phyloP scores from a whole-genome alignment of 768 basidiomycete species.

The Xerocomellus chrysenteron region DNA sequence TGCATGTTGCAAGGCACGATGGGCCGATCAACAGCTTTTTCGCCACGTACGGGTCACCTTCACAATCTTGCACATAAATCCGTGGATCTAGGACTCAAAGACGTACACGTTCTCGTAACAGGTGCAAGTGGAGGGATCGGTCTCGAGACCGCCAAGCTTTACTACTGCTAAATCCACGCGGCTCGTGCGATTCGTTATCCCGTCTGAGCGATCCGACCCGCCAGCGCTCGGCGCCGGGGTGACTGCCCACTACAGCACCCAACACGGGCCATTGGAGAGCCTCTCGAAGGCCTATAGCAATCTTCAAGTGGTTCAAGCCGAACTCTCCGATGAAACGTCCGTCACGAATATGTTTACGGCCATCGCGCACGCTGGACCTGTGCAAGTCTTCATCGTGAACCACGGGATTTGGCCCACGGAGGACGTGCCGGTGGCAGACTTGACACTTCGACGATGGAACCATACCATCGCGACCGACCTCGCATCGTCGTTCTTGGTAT shows the following conservation, averaged over 20 bases:
- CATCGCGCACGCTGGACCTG: conserved; percentile 41
- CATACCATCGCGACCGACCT: conserved; percentile 60
- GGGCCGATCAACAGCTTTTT: neutral
- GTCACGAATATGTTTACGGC: conserved; percentile 50
- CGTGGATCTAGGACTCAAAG: conserved; percentile 58
- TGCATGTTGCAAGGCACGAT: conserved; percentile 1
- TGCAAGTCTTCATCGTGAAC: conserved; percentile 60
- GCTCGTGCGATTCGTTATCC: neutral
- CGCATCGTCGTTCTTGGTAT: conserved; percentile 65
- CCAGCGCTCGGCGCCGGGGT: conserved; percentile 70
- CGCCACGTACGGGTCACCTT: neutral
- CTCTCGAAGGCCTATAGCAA: conserved; percentile 38
- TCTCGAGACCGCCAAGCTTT: conserved; percentile 55
- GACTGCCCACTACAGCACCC: conserved; percentile 69
- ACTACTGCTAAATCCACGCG: conserved; percentile 45
- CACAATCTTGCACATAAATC: neutral
- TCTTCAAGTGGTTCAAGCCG: conserved; percentile 46
- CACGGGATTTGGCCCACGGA: conserved; percentile 53
- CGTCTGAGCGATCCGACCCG: neutral
- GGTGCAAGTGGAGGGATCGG: conserved; percentile 79
- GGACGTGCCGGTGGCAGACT: conserved; percentile 51
- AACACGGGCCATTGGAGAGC: conserved; percentile 39
- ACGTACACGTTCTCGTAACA: conserved; percentile 68
- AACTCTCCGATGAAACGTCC: conserved; percentile 57
- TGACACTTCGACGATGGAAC: conserved; percentile 66